phyloP scores from a whole-genome alignment of 176 grass and related monocot species.

The Puya raimondii region DNA sequence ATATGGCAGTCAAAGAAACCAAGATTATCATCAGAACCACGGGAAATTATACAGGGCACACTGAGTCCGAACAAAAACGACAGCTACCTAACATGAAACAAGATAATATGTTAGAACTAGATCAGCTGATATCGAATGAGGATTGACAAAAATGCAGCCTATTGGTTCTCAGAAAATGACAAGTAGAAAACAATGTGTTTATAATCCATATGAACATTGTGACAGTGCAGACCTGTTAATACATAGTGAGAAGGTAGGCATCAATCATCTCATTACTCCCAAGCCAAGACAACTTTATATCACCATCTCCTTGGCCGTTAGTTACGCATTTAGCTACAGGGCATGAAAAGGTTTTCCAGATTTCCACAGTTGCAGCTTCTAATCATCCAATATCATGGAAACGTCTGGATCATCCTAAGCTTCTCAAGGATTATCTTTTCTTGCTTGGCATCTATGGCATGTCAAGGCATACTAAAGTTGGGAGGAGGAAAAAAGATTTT shows the following conservation, averaged over 20 bases:
- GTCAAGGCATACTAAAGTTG: slow-evolving; percentile 38
- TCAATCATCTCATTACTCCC: not conserved
- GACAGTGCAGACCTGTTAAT: not conserved
- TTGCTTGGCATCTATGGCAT: slow-evolving; percentile 56
- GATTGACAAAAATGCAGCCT: not conserved
- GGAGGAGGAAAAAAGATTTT: not conserved
- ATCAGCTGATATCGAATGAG: not conserved
- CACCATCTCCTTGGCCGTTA: not conserved
- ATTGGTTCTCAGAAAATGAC: not conserved
- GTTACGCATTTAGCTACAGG: not conserved
- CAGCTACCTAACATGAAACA: not conserved
- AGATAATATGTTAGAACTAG: not conserved
- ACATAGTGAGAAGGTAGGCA: not conserved
- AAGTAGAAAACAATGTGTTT: not conserved
- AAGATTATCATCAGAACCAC: not conserved
- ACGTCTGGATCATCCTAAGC: slow-evolving; percentile 26
- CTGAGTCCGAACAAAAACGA: not conserved
- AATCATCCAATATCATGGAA: slow-evolving; percentile 8
- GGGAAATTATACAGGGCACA: not conserved
- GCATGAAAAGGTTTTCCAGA: not conserved
- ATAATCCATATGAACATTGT: not conserved
- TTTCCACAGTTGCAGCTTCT: slow-evolving; percentile 7
- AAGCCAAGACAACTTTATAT: not conserved
- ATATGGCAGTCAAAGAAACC: not conserved
- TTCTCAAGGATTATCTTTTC: slow-evolving; percentile 47